Percentiles rank a stretch among this genome's conserved stretches.
These are phyloP conservation scores for Trichothecium roseum DNA, from an alignment of 2,329 filamentous ascomycete genomes.

Conservation along the genomic window DNA sequence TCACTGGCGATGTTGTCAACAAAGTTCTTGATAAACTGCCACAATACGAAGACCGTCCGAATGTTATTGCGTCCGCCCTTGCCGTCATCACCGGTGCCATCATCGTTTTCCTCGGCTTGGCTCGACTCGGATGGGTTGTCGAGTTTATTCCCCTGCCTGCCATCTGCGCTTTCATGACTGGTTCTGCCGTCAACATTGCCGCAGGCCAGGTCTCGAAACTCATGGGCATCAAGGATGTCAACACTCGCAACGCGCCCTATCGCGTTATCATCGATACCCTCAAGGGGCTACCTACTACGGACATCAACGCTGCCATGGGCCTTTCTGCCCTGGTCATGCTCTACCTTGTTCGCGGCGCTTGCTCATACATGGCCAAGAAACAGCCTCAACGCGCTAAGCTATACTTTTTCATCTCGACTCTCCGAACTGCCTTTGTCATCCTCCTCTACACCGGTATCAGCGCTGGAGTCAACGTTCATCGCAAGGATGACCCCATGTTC, in stretches of 20 bases:
- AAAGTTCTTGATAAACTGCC: constrained; percentile 16
- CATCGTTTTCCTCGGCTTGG: constrained; percentile 36
- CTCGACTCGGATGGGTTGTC: constrained; percentile 42
- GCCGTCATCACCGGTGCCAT: constrained; percentile 37
- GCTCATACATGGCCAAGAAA: constrained; percentile 53
- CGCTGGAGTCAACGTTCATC: constrained; percentile 56
- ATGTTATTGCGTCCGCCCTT: constrained; percentile 35
- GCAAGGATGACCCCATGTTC: constrained; percentile 46
- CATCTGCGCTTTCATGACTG: constrained; percentile 45
- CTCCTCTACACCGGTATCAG: constrained; percentile 71
- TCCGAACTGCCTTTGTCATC: constrained; percentile 73
- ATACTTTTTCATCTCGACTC: constrained; percentile 70
- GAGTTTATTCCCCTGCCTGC: constrained; percentile 43
- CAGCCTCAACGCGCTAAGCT: constrained; percentile 56
- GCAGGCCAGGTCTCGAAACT: constrained; percentile 39
- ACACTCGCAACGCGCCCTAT: constrained; percentile 38
- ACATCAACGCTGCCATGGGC: constrained; percentile 64
- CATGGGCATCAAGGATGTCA: constrained; percentile 38
- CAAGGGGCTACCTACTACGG: constrained; percentile 33
- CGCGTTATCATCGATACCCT: constrained; percentile 40
- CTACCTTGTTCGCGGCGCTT: constrained; percentile 54
- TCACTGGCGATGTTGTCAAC: constrained; percentile 37
- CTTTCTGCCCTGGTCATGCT: constrained; percentile 58
- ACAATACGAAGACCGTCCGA: constrained; percentile 18
- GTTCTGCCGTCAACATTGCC: constrained; percentile 38